Base-by-base conservation (phyloP, 2,329 filamentous ascomycete species). In the Kalaharituber pfeilii region DNA sequence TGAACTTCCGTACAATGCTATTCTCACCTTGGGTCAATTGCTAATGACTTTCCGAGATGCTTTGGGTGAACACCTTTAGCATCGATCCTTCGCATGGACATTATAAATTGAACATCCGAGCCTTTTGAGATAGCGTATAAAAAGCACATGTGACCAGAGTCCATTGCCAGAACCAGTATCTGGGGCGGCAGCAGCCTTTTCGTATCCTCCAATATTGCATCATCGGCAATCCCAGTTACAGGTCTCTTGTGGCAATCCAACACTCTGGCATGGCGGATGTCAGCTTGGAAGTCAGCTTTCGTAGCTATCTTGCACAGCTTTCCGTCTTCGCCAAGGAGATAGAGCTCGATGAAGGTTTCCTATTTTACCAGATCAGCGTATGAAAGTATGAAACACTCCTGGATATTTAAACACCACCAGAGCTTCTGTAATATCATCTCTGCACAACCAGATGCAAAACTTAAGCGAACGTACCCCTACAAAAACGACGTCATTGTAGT, bases 401-500 rank as follows among this genome's bases (percentile, higher is more conserved):
- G n/a, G n/a, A n/a, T n/a, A n/a, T n/a, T n/a, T n/a, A n/a, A n/a
- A n/a, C n/a, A n/a, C n/a, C n/a, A n/a, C n/a, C n/a, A n/a, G n/a
- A n/a, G n/a, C n/a, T n/a, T n/a, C n/a, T n/a, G n/a, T n/a, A n/a
- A n/a, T n/a, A 47, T 47, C 25, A 47, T 15, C 42, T 47, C 33
- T 39, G 15, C 2, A 39, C 7, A 22, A 5, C 25, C n/a, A 1
- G 18, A 47, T 22, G 13, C 3, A 47, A 22, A 24, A 25, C 42
- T 18, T 22, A 22, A 24, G 5, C 36, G 30, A 42, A 74, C 79
- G 69, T 73, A 83, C 80, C 53, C 87, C 85, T 55, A 98, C 75
- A 62, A 94, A 86, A 33, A 88, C 81, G 59, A 95, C 78, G 69
- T 96, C 88, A 62, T 91, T 87, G 57, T 80, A 73, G 44, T 74